Percentiles rank a stretch among this genome's conserved stretches.
These are phyloP conservation scores for Raddia guianensis DNA, from an alignment of 176 grass and related monocot genomes.

Conservation along the genomic window DNA sequence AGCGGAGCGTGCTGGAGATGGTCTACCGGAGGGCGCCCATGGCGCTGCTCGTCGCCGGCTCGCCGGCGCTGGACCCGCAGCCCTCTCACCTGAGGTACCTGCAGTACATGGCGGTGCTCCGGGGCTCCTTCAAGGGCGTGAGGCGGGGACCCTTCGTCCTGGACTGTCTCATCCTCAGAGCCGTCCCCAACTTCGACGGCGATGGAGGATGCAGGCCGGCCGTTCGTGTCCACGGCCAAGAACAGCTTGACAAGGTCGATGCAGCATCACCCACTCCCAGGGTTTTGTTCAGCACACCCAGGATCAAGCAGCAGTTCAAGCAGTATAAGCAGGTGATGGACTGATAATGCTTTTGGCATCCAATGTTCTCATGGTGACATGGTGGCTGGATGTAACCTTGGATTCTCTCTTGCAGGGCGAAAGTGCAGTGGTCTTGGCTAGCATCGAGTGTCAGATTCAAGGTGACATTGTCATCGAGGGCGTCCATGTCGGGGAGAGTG, in stretches of 20 bases:
- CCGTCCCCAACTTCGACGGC: constrained; percentile 58
- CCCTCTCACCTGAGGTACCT: constrained; percentile 66
- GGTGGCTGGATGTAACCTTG: neutral
- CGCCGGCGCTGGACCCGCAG: constrained; percentile 36
- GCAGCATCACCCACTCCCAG: neutral
- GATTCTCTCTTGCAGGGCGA: constrained; percentile 33
- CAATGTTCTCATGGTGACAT: neutral
- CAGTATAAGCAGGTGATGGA: constrained; percentile 57
- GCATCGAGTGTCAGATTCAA: constrained; percentile 42
- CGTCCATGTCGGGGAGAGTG: constrained; percentile 35
- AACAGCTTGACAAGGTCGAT: neutral
- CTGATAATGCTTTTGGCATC: neutral
- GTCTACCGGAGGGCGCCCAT: constrained; percentile 48
- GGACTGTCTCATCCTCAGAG: constrained; percentile 61
- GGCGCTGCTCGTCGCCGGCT: constrained; percentile 35
- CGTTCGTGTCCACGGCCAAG: constrained; percentile 39
- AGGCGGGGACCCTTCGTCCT: constrained; percentile 37
- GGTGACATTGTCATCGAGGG: constrained; percentile 62
- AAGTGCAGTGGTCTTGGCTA: constrained; percentile 36
- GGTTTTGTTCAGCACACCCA: constrained; percentile 42
- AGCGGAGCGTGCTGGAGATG: constrained; percentile 45
- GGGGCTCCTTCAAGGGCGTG: constrained; percentile 13
- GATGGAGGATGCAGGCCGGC: constrained; percentile 50
- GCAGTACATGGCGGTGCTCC: constrained; percentile 49
- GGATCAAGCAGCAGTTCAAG: constrained; percentile 48